Evolutionary conservation across 768 basidiomycete genomes (phyloP), one percentile per base, ranked within the genome.

Genomic region (Mycena indigotica): DNA sequence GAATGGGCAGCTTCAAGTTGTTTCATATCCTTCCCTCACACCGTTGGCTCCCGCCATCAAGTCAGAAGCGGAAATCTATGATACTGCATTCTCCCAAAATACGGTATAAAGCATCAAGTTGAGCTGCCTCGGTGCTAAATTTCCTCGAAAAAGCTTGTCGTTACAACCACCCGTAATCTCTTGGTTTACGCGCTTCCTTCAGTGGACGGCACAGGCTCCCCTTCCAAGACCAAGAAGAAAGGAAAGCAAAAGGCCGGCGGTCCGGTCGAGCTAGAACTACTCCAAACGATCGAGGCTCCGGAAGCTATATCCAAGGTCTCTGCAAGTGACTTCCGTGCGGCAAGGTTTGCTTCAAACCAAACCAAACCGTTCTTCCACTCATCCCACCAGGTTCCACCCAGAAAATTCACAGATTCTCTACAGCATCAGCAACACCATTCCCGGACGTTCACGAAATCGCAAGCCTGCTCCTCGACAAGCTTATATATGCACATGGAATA

Each of bases 11-110:
- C 74, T 93, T 6, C 80, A 85, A 2, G 68, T 95, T n/a, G 77
- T 93, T 3, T 73, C 79, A 5, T 90, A 82, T 61, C 86, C 88
- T 2, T 76, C 81, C 12, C 75, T 93, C 26, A 65, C 68, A 28
- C 83, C 80, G 10, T 72, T 75, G 23, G 80, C 77, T 16, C 69
- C 70, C 21, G 68, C 84, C 3, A 75, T 91, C 40, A 75, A 85
- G 41, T 77, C 84, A 16, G 82, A 83, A 13, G 87, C 86, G 45
- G 94, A 97, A 70, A 85, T 98, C 44, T 96, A 93, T 57, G 95
- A 96, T 66, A 85, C 84, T 17, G 81, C 91, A 5, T 91, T 97
- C 76, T 88, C 88, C 25, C 73, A 78, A 4, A 78, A 80, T 12
- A 83, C 79, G 21, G 91, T 91, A 67, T 57, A 78, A 70, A 17